phyloP scores from a whole-genome alignment of 106 monocot genomes.

The Phalaenopsis aphrodite region DNA sequence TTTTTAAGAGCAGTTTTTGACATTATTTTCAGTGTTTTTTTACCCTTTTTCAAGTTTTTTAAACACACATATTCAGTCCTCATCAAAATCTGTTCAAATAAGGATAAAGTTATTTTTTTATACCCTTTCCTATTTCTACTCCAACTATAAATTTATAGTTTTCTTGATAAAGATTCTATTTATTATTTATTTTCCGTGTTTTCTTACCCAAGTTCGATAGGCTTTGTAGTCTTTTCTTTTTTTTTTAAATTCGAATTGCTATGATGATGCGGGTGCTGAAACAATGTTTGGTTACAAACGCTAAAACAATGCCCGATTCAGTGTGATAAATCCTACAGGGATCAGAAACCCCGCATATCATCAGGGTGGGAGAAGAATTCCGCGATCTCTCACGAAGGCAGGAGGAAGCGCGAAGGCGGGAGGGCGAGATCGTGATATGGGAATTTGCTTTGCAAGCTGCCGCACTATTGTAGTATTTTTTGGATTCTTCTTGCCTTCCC shows the following conservation, averaged over 20 bases:
- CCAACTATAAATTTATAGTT: not conserved
- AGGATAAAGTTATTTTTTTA: not conserved
- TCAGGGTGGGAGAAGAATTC: no score
- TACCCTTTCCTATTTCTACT: not conserved
- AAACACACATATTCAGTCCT: not conserved
- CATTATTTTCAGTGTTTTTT: not conserved
- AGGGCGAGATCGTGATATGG: no score
- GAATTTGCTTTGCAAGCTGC: no score
- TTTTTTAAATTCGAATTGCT: not conserved
- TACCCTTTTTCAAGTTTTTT: not conserved
- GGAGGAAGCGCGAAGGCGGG: no score
- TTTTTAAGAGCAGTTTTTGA: not conserved
- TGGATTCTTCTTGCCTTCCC: no score
- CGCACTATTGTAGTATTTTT: no score
- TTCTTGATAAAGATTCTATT: not conserved
- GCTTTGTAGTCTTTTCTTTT: not conserved
- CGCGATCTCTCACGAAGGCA: no score
- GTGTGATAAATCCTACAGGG: no score
- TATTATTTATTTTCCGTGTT: not conserved
- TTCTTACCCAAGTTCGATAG: not conserved
- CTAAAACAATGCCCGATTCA: no score
- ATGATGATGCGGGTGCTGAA: not conserved
- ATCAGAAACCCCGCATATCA: no score
- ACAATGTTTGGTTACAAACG: no score
- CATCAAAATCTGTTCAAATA: not conserved